phyloP scores from a whole-genome alignment of 106 monocot genomes.

The Platanthera zijinensis region DNA sequence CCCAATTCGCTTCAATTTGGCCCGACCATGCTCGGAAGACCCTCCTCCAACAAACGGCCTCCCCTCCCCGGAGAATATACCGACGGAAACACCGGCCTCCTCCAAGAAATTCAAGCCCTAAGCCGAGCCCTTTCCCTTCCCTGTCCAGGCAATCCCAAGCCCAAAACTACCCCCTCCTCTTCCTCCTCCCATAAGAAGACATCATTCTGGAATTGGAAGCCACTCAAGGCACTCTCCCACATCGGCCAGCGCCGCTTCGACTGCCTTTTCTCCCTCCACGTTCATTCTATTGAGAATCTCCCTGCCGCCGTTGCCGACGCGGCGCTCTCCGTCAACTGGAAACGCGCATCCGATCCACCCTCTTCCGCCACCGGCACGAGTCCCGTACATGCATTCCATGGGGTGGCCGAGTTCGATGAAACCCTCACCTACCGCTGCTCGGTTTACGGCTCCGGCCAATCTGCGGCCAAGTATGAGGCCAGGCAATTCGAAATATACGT shows the following conservation, averaged over 20 bases:
- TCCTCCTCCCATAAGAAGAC: not conserved
- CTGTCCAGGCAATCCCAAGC: slow-evolving; percentile 18
- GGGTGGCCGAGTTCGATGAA: slow-evolving; percentile 62
- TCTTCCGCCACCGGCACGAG: slow-evolving; percentile 28
- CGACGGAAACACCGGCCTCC: slow-evolving; percentile 16
- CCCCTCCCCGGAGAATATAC: not conserved
- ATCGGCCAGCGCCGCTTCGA: slow-evolving; percentile 57
- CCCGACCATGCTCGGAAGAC: not conserved
- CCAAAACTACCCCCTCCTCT: slow-evolving; percentile 3
- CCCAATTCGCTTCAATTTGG: not conserved
- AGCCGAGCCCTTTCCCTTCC: slow-evolving; percentile 64
- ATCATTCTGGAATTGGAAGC: slow-evolving; percentile 53
- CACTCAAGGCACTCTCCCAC: slow-evolving; percentile 59
- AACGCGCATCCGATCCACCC: slow-evolving; percentile 35
- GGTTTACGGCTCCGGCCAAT: slow-evolving; percentile 32
- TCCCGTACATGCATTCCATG: slow-evolving; percentile 26
- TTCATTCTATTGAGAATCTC: slow-evolving; percentile 58
- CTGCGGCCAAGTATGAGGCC: slow-evolving; percentile 77
- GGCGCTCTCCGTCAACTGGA: slow-evolving; percentile 47
- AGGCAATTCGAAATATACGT: slow-evolving; percentile 45
- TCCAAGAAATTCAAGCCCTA: slow-evolving; percentile 65
- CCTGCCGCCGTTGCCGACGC: slow-evolving; percentile 30
- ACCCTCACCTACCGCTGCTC: slow-evolving; percentile 49
- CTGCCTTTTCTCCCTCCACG: slow-evolving; percentile 68
- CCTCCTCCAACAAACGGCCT: not conserved